Conservation (phyloP, 306 rosid genomes). For the Astragalus glycyphyllos region DNA sequence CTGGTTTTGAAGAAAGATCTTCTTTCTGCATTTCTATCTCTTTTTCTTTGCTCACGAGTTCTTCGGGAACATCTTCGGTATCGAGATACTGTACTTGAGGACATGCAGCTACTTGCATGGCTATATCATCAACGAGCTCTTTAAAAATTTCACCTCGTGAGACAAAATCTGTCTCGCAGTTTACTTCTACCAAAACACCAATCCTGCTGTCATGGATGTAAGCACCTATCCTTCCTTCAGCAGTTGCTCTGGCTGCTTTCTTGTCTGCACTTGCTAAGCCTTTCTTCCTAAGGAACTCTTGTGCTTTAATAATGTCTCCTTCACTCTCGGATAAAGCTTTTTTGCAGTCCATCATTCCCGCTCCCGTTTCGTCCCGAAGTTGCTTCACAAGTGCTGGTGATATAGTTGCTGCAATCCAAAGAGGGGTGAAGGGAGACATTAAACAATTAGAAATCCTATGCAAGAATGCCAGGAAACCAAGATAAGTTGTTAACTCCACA, state of each 20-base stretch:
- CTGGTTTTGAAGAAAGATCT: constrained; percentile 91
- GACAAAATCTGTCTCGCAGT: constrained; percentile 98
- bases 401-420: constrained; percentile 68
- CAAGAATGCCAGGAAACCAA: constrained; percentile 34
- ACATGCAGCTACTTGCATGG: constrained; percentile 99
- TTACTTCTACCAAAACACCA: constrained; percentile 86
- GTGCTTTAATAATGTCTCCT: constrained; percentile 84
- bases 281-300: constrained; percentile 85
- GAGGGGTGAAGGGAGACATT: constrained; percentile 29
- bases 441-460: background rate
- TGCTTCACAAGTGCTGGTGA: constrained; percentile 93
- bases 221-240: constrained; percentile 94
- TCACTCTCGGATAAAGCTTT: constrained; percentile 80
- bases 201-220: constrained; percentile 94
- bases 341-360: constrained; percentile 99
- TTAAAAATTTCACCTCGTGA: constrained; percentile 92
- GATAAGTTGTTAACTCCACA: constrained; percentile 10
- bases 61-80: constrained; percentile 86
- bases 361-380: constrained; percentile 96
- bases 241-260: constrained; percentile 90
- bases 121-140: constrained; percentile 94
- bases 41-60: constrained; percentile 77
- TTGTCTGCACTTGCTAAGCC: constrained; percentile 98
- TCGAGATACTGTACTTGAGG: constrained; percentile 83
- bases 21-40: constrained; percentile 98